Evolutionary conservation across 257 asterid species (phyloP).

Genomic region (Capsicum pubescens): DNA sequence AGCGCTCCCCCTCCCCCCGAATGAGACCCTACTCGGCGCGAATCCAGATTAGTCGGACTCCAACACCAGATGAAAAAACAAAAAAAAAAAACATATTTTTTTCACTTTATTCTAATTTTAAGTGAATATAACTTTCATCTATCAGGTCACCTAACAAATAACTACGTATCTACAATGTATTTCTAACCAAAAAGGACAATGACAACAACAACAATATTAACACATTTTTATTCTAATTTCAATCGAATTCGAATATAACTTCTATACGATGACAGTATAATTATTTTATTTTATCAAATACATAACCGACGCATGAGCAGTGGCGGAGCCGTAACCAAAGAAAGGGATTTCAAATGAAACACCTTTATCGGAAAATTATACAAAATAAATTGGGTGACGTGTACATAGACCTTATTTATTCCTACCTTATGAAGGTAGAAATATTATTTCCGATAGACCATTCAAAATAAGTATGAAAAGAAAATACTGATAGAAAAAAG

Average conservation of each 20-base stretch:
- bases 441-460: rapidly evolving
- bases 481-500: background rate
- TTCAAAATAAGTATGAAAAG: rapidly evolving
- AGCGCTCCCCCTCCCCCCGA: too few species aligned
- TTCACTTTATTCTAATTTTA: background rate
- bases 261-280: background rate
- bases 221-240: background rate
- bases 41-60: too few species aligned
- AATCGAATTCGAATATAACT: background rate
- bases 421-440: too few species aligned
- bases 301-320: background rate
- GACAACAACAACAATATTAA: background rate
- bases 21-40: too few species aligned
- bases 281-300: background rate
- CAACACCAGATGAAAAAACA: too few species aligned
- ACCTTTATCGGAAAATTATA: background rate
- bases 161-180: background rate
- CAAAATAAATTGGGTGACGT: too few species aligned
- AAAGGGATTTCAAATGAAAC: background rate
- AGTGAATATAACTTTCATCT: background rate
- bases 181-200: background rate
- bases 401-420: too few species aligned
- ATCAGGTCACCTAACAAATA: background rate
- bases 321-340: background rate
- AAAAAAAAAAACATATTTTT: background rate